Percentiles rank a stretch among this genome's conserved stretches.
phyloP scores from a whole-genome alignment of 805 yeast species.

The Zygoascus ofunaensis region DNA sequence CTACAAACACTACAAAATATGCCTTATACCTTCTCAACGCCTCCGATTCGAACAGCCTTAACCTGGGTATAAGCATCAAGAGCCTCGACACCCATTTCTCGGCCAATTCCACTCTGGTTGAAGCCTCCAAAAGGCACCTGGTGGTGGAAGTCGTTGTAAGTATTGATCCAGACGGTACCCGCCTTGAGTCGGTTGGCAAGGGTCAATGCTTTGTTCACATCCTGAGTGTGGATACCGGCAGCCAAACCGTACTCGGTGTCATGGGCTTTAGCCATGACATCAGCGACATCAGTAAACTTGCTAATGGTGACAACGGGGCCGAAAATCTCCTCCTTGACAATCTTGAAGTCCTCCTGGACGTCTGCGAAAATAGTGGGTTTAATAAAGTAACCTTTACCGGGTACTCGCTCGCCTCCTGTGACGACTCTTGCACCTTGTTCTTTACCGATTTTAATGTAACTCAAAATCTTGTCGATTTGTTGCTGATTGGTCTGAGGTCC shows the following conservation, averaged over 20 bases:
- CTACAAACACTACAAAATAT: too few species aligned
- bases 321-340: conserved; percentile 76
- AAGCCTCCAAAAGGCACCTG: conserved; percentile 78
- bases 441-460: conserved; percentile 67
- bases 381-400: conserved; percentile 50
- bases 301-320: conserved; percentile 80
- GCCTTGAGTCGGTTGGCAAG: conserved; percentile 53
- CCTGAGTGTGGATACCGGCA: conserved; percentile 67
- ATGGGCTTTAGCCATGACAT: conserved; percentile 62
- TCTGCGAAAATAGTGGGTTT: conserved; percentile 72
- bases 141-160: conserved; percentile 60
- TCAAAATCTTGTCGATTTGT: conserved; percentile 68
- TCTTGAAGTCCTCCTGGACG: conserved; percentile 54
- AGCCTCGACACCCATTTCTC: conserved; percentile 73
- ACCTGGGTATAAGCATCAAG: conserved; percentile 61
- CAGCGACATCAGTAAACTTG: conserved; percentile 56
- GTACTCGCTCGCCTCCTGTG: conserved; percentile 62
- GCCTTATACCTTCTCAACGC: conserved; percentile 1
- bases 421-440: conserved; percentile 75
- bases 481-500: conserved; percentile 83
- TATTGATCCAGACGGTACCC: conserved; percentile 65
- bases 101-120: conserved; percentile 69
- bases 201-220: conserved; percentile 54
- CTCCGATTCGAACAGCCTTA: conserved; percentile 59
- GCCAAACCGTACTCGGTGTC: conserved; percentile 76